Evolutionary conservation across 2,329 filamentous ascomycete genomes (phyloP).

Genomic region (Alternaria alternata): DNA sequence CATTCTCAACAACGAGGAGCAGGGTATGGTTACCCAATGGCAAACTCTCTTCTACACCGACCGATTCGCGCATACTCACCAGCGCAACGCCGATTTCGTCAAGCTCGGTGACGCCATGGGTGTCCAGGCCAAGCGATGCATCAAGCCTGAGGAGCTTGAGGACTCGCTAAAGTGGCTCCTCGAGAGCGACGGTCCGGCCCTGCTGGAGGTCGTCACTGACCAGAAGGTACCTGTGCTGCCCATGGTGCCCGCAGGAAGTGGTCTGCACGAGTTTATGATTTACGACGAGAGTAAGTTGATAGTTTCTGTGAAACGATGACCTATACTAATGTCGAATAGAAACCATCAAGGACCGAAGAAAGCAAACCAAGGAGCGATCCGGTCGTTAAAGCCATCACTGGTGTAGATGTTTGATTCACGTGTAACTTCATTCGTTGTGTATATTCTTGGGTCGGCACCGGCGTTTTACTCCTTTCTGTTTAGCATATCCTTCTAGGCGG

Average conservation of each 20-base stretch:
- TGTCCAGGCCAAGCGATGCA: slow-evolving; percentile 75
- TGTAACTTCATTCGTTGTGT: slow-evolving; percentile 27
- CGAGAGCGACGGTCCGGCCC: slow-evolving; percentile 81
- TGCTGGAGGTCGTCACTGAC: slow-evolving; percentile 92
- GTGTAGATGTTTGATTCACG: slow-evolving; percentile 6
- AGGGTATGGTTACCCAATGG: slow-evolving; percentile 99
- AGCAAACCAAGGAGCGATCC: slow-evolving; percentile 39
- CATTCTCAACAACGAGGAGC: slow-evolving; percentile 94
- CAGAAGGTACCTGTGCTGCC: slow-evolving; percentile 92
- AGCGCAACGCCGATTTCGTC: slow-evolving; percentile 94
- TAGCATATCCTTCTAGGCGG: neutral
- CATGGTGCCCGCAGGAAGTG: slow-evolving; percentile 91
- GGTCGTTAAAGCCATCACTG: slow-evolving; percentile 32
- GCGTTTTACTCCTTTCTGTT: slow-evolving; percentile 21
- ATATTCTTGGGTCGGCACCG: slow-evolving; percentile 27
- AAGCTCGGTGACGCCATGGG: slow-evolving; percentile 93
- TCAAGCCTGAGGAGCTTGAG: slow-evolving; percentile 78
- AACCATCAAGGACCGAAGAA: slow-evolving; percentile 37
- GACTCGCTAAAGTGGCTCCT: slow-evolving; percentile 88
- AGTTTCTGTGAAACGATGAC: neutral
- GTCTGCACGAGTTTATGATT: slow-evolving; percentile 89
- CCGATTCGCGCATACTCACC: slow-evolving; percentile 90
- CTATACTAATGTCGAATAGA: slow-evolving; percentile 24
- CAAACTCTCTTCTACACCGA: slow-evolving; percentile 98
- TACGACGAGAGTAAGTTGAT: slow-evolving; percentile 75